Evolutionary conservation across 129 eudicot genomes (phyloP).

Genomic region (Pseudognaphalium luteoalbum): DNA sequence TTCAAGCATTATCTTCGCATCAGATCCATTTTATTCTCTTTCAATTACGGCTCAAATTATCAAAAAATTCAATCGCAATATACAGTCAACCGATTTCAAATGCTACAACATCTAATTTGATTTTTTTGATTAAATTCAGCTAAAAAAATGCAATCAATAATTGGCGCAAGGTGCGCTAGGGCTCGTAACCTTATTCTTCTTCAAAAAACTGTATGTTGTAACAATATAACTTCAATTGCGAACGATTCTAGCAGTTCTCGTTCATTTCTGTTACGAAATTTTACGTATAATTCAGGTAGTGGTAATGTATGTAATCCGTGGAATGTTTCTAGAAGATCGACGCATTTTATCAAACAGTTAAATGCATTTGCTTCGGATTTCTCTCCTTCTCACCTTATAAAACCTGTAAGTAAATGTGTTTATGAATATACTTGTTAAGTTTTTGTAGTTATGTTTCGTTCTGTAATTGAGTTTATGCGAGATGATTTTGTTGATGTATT

Average conservation of each 20-base stretch:
- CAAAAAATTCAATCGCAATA: background rate
- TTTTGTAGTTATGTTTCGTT: background rate
- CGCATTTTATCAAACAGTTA: constrained; percentile 31
- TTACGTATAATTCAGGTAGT: constrained; percentile 3
- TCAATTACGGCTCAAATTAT: background rate
- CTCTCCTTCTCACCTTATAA: constrained; percentile 41
- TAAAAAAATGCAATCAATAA: constrained; percentile 42
- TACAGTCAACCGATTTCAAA: constrained; percentile 20
- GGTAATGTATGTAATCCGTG: constrained; percentile 23
- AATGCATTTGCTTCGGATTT: constrained; percentile 58
- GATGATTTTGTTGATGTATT: background rate
- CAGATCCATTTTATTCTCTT: background rate
- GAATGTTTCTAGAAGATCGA: constrained; percentile 39
- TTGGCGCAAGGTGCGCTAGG: constrained; percentile 35
- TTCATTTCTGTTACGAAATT: background rate
- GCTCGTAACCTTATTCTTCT: constrained; percentile 28
- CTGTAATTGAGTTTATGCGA: background rate
- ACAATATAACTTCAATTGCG: constrained; percentile 12
- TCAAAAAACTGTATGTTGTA: constrained; percentile 1
- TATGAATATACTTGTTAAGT: background rate
- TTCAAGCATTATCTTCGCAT: background rate
- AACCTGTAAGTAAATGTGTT: constrained; percentile 37
- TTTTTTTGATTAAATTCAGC: background rate
- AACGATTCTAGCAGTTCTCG: constrained; percentile 13
- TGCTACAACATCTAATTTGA: constrained; percentile 14